These are phyloP conservation scores for Amanita thiersii DNA, from an alignment of 768 basidiomycete species.

Conservation along the genomic window DNA sequence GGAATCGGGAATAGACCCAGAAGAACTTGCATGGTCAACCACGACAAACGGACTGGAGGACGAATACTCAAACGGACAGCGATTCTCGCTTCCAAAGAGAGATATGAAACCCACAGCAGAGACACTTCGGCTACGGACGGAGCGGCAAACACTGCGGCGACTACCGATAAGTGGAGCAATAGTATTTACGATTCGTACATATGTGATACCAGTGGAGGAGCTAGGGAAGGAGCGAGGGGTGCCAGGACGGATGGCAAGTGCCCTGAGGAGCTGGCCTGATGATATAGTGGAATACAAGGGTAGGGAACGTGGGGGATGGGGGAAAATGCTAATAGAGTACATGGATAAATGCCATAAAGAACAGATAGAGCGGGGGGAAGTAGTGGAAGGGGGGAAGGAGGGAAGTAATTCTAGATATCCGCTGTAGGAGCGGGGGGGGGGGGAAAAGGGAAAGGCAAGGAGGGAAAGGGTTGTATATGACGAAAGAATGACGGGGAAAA, in stretches of 20 bases:
- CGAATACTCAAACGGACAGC: slow-evolving; percentile 20
- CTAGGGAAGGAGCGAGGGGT: slow-evolving; percentile 49
- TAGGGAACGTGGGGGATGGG: slow-evolving; percentile 23
- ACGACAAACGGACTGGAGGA: slow-evolving; percentile 52
- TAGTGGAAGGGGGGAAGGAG: slow-evolving; percentile 7
- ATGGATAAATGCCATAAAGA: slow-evolving; percentile 21
- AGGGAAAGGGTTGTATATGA: slow-evolving; percentile 12
- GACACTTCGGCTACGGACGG: slow-evolving; percentile 47
- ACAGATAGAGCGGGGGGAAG: slow-evolving; percentile 13
- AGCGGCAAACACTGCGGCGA: slow-evolving; percentile 60
- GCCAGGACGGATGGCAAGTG: slow-evolving; percentile 53
- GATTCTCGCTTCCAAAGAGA: slow-evolving; percentile 9
- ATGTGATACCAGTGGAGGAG: slow-evolving; percentile 45
- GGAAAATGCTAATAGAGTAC: slow-evolving; percentile 25
- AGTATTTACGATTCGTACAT: slow-evolving; percentile 64
- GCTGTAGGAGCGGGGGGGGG: neutral
- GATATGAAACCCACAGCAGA: slow-evolving; percentile 24
- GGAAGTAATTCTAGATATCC: no score
- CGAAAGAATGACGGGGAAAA: slow-evolving; percentile 17
- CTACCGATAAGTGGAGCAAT: slow-evolving; percentile 57
- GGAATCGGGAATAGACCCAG: slow-evolving; percentile 35
- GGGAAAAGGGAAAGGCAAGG: neutral
- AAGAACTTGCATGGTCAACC: slow-evolving; percentile 59
- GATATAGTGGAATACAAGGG: slow-evolving; percentile 50
- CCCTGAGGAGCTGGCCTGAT: slow-evolving; percentile 56